Evolutionary conservation across 306 rosid genomes (phyloP).

Genomic region (Cicer judaicum): DNA sequence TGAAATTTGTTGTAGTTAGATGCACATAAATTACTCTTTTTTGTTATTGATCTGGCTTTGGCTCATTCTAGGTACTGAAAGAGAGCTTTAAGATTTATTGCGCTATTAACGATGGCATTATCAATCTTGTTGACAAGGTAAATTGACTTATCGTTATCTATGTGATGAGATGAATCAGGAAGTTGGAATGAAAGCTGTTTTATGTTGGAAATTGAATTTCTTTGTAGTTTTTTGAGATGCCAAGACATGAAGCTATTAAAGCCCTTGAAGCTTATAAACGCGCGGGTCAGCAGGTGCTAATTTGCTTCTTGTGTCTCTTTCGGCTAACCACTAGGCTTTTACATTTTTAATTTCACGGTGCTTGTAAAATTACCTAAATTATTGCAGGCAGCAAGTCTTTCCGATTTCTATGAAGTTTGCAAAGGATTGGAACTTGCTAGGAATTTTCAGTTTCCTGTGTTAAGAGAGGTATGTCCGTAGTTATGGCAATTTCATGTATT

Average conservation of each 20-base stretch:
- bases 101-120: slow-evolving; percentile 95
- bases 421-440: slow-evolving; percentile 96
- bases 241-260: slow-evolving; percentile 89
- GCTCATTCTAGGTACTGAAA: slow-evolving; percentile 83
- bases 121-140: slow-evolving; percentile 99
- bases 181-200: slow-evolving; percentile 18
- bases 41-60: slow-evolving; percentile 33
- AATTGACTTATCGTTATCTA: slow-evolving; percentile 32
- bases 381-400: slow-evolving; percentile 80
- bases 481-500: slow-evolving; percentile 28
- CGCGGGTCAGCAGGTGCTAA: slow-evolving; percentile 93
- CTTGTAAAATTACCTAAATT: slow-evolving; percentile 36
- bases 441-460: slow-evolving; percentile 95
- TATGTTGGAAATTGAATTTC: slow-evolving; percentile 32
- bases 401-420: slow-evolving; percentile 92
- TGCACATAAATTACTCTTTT: slow-evolving; percentile 1
- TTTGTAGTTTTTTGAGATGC: slow-evolving; percentile 97
- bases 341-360: slow-evolving; percentile 36
- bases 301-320: slow-evolving; percentile 18
- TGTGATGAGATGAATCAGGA: not conserved
- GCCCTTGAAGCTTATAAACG: slow-evolving; percentile 94
- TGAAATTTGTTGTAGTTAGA: slow-evolving; percentile 13
- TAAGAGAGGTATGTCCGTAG: slow-evolving; percentile 72
- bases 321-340: slow-evolving; percentile 11
- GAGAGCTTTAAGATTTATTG: slow-evolving; percentile 92